These are phyloP conservation scores for Alternaria tenuissima DNA, from an alignment of 2,329 filamentous ascomycete species.

Conservation along the genomic window DNA sequence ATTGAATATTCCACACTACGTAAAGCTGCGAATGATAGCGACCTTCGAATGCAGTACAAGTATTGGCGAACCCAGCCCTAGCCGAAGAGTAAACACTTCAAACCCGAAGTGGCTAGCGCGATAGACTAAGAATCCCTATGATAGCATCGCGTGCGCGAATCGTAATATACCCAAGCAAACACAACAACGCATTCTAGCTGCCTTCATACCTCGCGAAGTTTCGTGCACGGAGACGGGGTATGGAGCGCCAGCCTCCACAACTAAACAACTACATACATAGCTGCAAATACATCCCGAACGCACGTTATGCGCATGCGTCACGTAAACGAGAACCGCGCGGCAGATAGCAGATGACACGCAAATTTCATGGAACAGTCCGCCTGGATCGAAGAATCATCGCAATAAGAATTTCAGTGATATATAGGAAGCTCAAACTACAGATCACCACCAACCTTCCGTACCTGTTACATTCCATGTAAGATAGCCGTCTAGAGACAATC, in stretches of 20 bases:
- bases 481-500: neutral
- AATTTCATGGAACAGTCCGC: neutral
- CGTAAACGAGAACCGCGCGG: neutral
- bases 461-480: neutral
- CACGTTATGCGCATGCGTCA: neutral
- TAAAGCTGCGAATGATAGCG: neutral
- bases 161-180: neutral
- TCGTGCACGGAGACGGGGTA: neutral
- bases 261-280: neutral
- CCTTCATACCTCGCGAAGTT: neutral
- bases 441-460: neutral
- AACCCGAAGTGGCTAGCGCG: conserved; percentile 10
- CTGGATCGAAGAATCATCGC: neutral
- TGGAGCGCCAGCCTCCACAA: neutral
- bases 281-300: neutral
- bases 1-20: conserved; percentile 4
- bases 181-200: neutral
- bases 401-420: neutral
- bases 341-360: neutral
- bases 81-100: conserved; percentile 9
- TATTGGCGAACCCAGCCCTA: neutral
- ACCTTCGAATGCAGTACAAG: neutral
- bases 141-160: conserved; percentile 8
- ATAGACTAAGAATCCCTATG: conserved; percentile 10
- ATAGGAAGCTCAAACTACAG: neutral